Evolutionary conservation across 192 early-diverging fungal species (phyloP), one percentile per base, ranked within the genome.

Genomic region (Gaertneriomyces semiglobifer): DNA sequence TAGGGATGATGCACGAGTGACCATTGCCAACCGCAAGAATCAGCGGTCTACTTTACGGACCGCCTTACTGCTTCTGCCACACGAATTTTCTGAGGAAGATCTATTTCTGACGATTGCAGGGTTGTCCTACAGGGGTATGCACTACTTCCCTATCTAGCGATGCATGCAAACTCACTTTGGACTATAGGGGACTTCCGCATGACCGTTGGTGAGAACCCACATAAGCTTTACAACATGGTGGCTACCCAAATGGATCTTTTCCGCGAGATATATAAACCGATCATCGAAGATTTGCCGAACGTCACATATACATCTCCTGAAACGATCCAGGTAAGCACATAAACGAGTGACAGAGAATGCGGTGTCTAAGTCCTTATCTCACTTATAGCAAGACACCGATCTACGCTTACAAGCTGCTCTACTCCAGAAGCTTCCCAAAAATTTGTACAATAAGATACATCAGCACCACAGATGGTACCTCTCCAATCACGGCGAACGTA

Each of bases 181-280:
- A 9, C 44, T 4, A 33, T 19, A 69, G 96, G 97, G 46, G 97
- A 99, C 68, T 92, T 97, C 74, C 87, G 97, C 44, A 96, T 92
- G 92, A 71, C 69, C 42, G 64, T 97, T 58, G 66, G 66, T 10
- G 97, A 99, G 79, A 95, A 98, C 74, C 97, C 97, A 6, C 81
- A 90, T 72, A 99, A 99, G 74, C 87, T 99, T 20, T 73, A 87
- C 65, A 97, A 99, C 71, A 96, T 98, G 72, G 95, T 99, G 20
- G 78, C 79, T 44, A 86, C 80, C 3, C 97, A 95, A 60, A 65
- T 86, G 58, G 63, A 75, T 72, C 57, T 71, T 79, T 62, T 94
- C 86, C 67, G 79, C 57, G 64, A 53, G 38, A 18, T 78, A 41
- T 84, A 84, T 57, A 46, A 60, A 41, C 78, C 78, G 6, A 66